Evolutionary conservation across 75 land plant genomes (phyloP).

Genomic region (Adiantum capillusveneris): DNA sequence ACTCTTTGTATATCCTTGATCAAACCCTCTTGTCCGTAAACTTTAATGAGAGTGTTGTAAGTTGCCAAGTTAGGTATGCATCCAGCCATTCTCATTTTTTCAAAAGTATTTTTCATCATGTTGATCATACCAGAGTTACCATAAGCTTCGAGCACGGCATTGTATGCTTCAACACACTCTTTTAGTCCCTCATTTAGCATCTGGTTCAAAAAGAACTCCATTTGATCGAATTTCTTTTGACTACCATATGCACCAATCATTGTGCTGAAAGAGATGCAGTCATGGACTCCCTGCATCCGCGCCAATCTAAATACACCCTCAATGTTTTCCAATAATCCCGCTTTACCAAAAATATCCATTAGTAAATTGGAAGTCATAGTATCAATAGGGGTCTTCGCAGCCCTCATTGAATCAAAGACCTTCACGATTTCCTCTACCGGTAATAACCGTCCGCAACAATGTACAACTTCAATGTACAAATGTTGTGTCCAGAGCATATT

Average conservation of each 20-base stretch:
- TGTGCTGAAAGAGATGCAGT: conserved; percentile 69
- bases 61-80: conserved; percentile 60
- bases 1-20: conserved; percentile 55
- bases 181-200: conserved; percentile 62
- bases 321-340: conserved; percentile 57
- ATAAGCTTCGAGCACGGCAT: conserved; percentile 80
- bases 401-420: conserved; percentile 67
- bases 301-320: conserved; percentile 53
- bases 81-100: conserved; percentile 48
- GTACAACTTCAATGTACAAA: conserved; percentile 76
- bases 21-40: conserved; percentile 66
- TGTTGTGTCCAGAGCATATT: conserved; percentile 57
- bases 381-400: conserved; percentile 40
- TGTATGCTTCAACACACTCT: conserved; percentile 74
- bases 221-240: conserved; percentile 43
- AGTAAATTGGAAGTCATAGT: conserved; percentile 63
- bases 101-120: conserved; percentile 45
- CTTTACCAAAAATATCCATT: conserved; percentile 74
- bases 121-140: conserved; percentile 66
- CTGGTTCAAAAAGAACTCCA: conserved; percentile 41
- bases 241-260: conserved; percentile 72
- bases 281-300: conserved; percentile 43
- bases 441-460: conserved; percentile 69
- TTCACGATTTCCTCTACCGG: conserved; percentile 68
- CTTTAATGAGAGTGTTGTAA: conserved; percentile 76